These are phyloP conservation scores for Globisporangium barbulae DNA, from an alignment of 352 stramenopile genomes.

Conservation along the genomic window DNA sequence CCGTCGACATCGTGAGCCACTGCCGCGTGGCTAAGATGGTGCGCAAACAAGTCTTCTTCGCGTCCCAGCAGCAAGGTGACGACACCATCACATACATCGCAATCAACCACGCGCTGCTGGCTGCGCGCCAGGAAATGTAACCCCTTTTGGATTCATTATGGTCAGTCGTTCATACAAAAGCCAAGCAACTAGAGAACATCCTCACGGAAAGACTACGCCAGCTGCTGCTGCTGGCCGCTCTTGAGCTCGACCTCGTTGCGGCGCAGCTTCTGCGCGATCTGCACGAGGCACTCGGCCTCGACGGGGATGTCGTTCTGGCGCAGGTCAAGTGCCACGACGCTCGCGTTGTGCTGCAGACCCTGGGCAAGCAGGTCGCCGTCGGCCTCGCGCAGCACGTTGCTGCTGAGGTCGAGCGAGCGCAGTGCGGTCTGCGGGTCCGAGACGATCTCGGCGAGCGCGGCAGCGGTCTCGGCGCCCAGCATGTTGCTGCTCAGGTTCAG, in stretches of 20 bases:
- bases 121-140: constrained; percentile 31
- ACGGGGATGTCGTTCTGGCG: constrained; percentile 76
- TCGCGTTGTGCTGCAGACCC: constrained; percentile 58
- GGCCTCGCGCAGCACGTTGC: constrained; percentile 66
- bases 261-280: constrained; percentile 69
- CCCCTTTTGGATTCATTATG: not conserved
- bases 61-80: constrained; percentile 20
- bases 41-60: constrained; percentile 60
- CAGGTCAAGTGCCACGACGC: constrained; percentile 66
- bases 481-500: constrained; percentile 89
- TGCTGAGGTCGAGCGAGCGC: constrained; percentile 76
- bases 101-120: constrained; percentile 56
- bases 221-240: constrained; percentile 8
- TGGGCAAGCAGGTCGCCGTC: constrained; percentile 58
- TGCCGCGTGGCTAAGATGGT: constrained; percentile 75
- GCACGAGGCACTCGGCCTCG: constrained; percentile 50
- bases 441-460: constrained; percentile 71
- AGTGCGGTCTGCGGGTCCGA: constrained; percentile 58
- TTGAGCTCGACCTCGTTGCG: constrained; percentile 73
- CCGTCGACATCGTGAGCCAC: constrained; percentile 56
- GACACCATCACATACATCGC: constrained; percentile 47
- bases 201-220: not conserved
- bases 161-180: not conserved
- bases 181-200: not conserved
- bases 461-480: constrained; percentile 65